Conservation (phyloP, 2,329 filamentous ascomycete species). For the Pyricularia grisea region DNA sequence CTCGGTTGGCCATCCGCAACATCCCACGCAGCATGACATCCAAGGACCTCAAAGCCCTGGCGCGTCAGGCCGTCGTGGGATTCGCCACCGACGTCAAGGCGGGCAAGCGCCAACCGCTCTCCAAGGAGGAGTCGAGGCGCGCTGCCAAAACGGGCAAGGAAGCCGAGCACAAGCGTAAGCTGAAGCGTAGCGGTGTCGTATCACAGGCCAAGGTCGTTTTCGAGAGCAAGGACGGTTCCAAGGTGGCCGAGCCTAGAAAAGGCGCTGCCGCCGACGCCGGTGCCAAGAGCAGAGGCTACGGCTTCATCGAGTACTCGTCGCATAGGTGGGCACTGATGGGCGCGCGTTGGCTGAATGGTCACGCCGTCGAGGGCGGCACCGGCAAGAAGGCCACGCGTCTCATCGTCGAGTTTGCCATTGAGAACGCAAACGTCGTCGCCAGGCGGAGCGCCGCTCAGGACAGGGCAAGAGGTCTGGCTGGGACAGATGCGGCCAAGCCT, state of each 20-base stretch:
- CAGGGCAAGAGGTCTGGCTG: constrained; percentile 15
- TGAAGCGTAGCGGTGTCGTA: constrained; percentile 78
- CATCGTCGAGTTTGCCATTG: constrained; percentile 95
- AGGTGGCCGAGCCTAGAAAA: constrained; percentile 56
- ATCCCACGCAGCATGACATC: constrained; percentile 73
- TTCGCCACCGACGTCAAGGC: constrained; percentile 85
- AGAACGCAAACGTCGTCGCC: constrained; percentile 92
- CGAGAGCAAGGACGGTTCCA: constrained; percentile 76
- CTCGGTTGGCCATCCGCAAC: constrained; percentile 84
- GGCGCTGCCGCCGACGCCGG: constrained; percentile 65
- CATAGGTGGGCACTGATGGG: constrained; percentile 95
- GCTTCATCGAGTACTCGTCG: constrained; percentile 93
- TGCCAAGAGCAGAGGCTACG: constrained; percentile 83
- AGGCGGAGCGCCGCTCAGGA: constrained; percentile 59
- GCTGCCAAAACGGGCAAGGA: constrained; percentile 73
- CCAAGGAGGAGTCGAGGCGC: constrained; percentile 78
- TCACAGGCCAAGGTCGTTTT: constrained; percentile 93
- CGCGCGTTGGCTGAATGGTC: constrained; percentile 85
- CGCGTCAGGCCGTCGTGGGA: constrained; percentile 84
- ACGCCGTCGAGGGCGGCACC: constrained; percentile 27
- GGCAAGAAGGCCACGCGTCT: constrained; percentile 68
- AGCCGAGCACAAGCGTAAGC: constrained; percentile 69
- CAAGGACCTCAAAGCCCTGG: constrained; percentile 85
- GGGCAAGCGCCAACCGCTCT: constrained; percentile 66
- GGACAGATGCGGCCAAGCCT: constrained; percentile 8